Conservation (phyloP, 2,329 filamentous ascomycete genomes). For the Trichophyton schoenleinii region DNA sequence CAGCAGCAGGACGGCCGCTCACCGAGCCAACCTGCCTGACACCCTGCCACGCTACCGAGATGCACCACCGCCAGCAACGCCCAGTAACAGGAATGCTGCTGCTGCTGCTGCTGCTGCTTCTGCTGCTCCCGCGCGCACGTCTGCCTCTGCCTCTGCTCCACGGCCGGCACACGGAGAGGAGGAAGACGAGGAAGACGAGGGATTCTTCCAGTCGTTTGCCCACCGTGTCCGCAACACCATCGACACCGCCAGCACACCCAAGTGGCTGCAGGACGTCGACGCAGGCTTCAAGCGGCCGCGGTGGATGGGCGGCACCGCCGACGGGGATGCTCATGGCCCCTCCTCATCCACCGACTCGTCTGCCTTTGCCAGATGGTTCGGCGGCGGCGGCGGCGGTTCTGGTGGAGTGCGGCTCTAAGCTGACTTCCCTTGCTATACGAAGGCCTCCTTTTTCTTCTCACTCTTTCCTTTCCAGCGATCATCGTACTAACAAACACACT, state of each 20-base stretch:
- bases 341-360: neutral
- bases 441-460: too few relatives aligned
- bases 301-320: slow-evolving; percentile 60
- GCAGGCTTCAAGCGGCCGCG: slow-evolving; percentile 61
- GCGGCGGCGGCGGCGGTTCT: neutral
- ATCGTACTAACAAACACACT: too few relatives aligned
- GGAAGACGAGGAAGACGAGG: slow-evolving; percentile 42
- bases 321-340: slow-evolving; percentile 9
- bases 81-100: too few relatives aligned
- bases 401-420: slow-evolving; percentile 1
- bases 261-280: slow-evolving; percentile 65
- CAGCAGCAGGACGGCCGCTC: neutral
- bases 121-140: too few relatives aligned
- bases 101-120: too few relatives aligned
- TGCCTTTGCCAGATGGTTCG: neutral
- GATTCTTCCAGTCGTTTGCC: slow-evolving; percentile 70
- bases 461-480: too few relatives aligned
- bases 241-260: slow-evolving; percentile 66
- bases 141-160: too few relatives aligned
- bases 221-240: slow-evolving; percentile 86
- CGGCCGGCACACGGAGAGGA: neutral
- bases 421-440: neutral
- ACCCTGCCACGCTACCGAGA: slow-evolving; percentile 3
- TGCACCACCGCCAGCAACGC: neutral
- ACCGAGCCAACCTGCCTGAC: neutral